Base-by-base conservation (phyloP, 257 asterid genomes). In the Przewalskia tangutica region DNA sequence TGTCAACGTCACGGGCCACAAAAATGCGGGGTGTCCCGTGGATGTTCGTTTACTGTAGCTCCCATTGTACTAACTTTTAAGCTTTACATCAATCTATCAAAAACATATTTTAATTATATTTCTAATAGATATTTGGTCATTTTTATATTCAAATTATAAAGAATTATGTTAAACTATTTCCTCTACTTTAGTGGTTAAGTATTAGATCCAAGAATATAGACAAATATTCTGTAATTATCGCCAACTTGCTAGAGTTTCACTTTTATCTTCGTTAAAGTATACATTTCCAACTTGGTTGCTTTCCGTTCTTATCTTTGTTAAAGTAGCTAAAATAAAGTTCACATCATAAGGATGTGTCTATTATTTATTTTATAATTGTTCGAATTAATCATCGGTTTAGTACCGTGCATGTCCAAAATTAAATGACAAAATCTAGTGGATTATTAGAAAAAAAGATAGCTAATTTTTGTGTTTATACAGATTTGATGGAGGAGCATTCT, bases 401-500 rank as follows among this genome's bases (percentile, higher is more conserved):
- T 55, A 54, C 38, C 38, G 12, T 77, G 67, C 10, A 38, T 77
- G 67, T 46, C 54, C 36, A 77, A 13, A 11, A 12, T 3, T 16
- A 44, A 70, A 70, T 20, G 20, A 46, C 7, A 5, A 1, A 23
- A 40, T 18, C 4, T 48, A 48, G 62, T 73, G 79, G 42, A 50
- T 73, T 23, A 14, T 73, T 23, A 3, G 12, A 73, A 44, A 48
- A 73, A 44, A 48, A 73, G 59, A 71, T 48, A 2, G 20, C 58
- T 32, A 9, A 13, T 73, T 59, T 38, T 16, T 10, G n/a, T 46
- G 8, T 79, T 40, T 53, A 27, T 76, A 78, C 82, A 88, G 88
- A 55, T 88, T 88, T 36, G 68, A 88, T 82, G 90, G 90, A 42
- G 83, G 42, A 1, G 81, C 62, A 27, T 84, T 88, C 42, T 75